A percentile compares a stretch with the other conserved stretches of the same genome.
Evolutionary conservation across 106 monocot species (phyloP).

Genomic region (Chionographis japonica): DNA sequence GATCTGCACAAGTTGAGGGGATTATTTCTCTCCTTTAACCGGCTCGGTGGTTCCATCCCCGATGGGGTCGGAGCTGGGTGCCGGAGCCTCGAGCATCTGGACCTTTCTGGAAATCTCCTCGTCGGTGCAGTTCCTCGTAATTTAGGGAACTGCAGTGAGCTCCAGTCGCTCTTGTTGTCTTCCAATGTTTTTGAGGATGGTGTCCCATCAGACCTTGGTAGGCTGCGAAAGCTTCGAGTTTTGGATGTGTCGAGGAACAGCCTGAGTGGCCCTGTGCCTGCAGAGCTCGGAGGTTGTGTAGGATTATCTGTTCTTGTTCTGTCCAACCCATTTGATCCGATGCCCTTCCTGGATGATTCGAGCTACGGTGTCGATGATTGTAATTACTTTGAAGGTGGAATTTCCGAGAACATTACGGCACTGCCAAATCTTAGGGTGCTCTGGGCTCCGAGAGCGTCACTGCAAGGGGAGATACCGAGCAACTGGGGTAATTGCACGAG

Average conservation of each 20-base stretch:
- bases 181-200: conserved; percentile 72
- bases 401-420: conserved; percentile 44
- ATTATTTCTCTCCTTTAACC: conserved; percentile 40
- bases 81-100: conserved; percentile 36
- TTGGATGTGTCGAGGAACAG: conserved; percentile 84
- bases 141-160: conserved; percentile 62
- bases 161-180: conserved; percentile 47
- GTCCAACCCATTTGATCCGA: conserved; percentile 42
- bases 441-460: conserved; percentile 76
- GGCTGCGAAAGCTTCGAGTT: conserved; percentile 34
- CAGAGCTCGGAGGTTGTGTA: conserved; percentile 65
- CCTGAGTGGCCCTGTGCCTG: conserved; percentile 68
- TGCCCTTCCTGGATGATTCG: conserved; percentile 1
- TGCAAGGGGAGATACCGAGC: conserved; percentile 60
- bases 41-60: conserved; percentile 42
- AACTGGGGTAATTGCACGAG: conserved; percentile 67
- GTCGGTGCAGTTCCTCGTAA: conserved; percentile 46
- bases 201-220: conserved; percentile 50
- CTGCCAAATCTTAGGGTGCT: conserved; percentile 67
- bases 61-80: conserved; percentile 36
- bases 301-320: conserved; percentile 55
- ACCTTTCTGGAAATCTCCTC: conserved; percentile 49
- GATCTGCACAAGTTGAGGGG: conserved; percentile 20
- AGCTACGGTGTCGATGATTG: conserved; percentile 46
- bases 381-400: conserved; percentile 78